Evolutionary conservation across 108 stramenopile species (phyloP), one percentile per base, ranked within the genome.

Genomic region (Mediolabrus comicus): DNA sequence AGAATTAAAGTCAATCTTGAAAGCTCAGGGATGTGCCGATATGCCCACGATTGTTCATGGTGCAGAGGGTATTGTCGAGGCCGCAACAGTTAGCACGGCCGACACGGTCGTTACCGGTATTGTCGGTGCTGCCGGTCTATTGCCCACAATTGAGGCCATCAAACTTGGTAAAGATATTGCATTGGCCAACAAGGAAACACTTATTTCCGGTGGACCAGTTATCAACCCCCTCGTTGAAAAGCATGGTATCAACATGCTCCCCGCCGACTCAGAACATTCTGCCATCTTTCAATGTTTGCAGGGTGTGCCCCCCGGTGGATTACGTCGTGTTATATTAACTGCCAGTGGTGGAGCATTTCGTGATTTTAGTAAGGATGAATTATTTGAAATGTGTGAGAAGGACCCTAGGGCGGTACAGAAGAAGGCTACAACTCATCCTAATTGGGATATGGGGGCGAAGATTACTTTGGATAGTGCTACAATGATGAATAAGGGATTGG

Each of bases 401-500:
- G 92, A 95, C 56, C 87, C 89, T 14, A 73, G 84, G 33, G 87
- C 85, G 13, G 89, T 95, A 24, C 92, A 91, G 74, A 87, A 85
- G 77, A 96, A 94, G 87, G 95, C 95, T 25, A 96, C 95, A n/a
- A 98, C 95, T 46, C 98, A 98, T 81, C 98, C 98, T 17, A 98
- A 98, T 77, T 94, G 92, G 92, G 89, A 94, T 65, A 94, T 94
- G 92, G 92, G 92, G 58, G 92, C 92, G 65, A 94, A 94, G 77
- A 98, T 98, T 68, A 98, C 98, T 7, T 77, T 98, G 17, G 98
- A 98, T 74, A 92, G 90, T 68, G 98, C 98, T 29, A 98, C 98
- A 13, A 98, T 98, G 98, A 97, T 96, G 95, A 98, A 98, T 81
- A 98, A 98, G 87, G 97, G 97, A 8, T 77, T 97, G 65, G 97